Conservation (phyloP, 768 basidiomycete genomes). For the Collybiopsis confluens region DNA sequence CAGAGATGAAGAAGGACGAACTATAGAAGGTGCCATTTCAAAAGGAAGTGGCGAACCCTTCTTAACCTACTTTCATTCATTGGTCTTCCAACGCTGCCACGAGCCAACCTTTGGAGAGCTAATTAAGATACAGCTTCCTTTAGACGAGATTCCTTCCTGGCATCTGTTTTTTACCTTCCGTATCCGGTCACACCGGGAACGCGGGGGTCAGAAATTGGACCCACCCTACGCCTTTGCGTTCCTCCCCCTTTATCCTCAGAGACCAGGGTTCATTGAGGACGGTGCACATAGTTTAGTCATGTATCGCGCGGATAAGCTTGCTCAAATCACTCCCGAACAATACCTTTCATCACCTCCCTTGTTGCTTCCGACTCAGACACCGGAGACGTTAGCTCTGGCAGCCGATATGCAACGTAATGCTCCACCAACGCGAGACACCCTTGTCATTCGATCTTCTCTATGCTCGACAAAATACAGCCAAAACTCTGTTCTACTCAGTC, state of each 20-base stretch:
- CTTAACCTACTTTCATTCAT: conserved; percentile 79
- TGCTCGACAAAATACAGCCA: conserved; percentile 93
- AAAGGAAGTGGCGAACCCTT: conserved; percentile 83
- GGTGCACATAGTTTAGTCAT: conserved; percentile 83
- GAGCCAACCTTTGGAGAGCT: conserved; percentile 92
- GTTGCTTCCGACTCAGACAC: conserved; percentile 48
- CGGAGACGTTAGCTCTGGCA: conserved; percentile 55
- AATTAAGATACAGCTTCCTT: conserved; percentile 79
- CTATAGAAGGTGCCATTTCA: conserved; percentile 69
- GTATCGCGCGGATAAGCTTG: conserved; percentile 75
- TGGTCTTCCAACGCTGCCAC: conserved; percentile 85
- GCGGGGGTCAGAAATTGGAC: conserved; percentile 45
- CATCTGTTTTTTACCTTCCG: conserved; percentile 95
- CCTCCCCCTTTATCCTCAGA: conserved; percentile 78
- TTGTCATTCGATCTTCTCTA: conserved; percentile 82
- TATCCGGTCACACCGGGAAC: conserved; percentile 56
- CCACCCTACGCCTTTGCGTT: conserved; percentile 90
- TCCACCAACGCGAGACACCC: conserved; percentile 68
- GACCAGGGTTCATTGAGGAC: conserved; percentile 79
- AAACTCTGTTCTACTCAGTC: conserved; percentile 74
- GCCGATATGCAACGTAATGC: conserved; percentile 62
- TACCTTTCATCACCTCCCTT: conserved; percentile 73
- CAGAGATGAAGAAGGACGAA: conserved; percentile 61
- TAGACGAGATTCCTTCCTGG: conserved; percentile 66
- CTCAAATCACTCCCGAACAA: conserved; percentile 54